Conservation (phyloP, 1,284 basidiomycete genomes). For the Papiliotrema nemorosa region DNA sequence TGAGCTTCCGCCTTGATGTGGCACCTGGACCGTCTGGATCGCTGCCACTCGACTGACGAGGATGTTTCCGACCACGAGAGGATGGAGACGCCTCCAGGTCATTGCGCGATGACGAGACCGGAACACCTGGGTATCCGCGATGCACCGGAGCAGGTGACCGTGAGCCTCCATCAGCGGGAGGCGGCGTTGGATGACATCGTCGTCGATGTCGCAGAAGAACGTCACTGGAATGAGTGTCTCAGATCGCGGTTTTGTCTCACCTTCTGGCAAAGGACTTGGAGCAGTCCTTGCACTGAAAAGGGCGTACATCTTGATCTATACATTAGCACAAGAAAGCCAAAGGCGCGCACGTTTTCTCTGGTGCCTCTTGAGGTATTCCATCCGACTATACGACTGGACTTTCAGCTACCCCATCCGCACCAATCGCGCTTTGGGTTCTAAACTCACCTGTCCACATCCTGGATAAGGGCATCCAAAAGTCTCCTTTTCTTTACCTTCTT, state of each 20-base stretch:
- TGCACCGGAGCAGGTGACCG: conserved; percentile 35
- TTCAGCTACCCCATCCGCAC: neutral
- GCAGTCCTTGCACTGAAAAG: conserved; percentile 49
- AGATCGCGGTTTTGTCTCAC: conserved; percentile 12
- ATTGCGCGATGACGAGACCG: conserved; percentile 41
- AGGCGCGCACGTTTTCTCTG: conserved; percentile 47
- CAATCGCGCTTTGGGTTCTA: neutral
- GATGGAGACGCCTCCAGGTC: conserved; percentile 33
- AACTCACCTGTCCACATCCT: conserved; percentile 45
- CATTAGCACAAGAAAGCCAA: neutral
- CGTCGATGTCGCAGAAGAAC: conserved; percentile 50
- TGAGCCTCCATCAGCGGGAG: conserved; percentile 36
- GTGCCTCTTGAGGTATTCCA: conserved; percentile 50
- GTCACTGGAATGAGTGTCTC: conserved; percentile 30
- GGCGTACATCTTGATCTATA: conserved; percentile 48
- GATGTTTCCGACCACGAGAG: conserved; percentile 27
- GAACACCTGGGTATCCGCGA: conserved; percentile 37
- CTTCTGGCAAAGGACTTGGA: conserved; percentile 49
- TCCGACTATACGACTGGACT: conserved; percentile 44
- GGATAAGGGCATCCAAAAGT: conserved; percentile 42
- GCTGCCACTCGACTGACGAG: conserved; percentile 13
- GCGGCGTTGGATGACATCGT: conserved; percentile 48
- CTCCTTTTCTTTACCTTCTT: conserved; percentile 40
- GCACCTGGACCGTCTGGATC: conserved; percentile 8
- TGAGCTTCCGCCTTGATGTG: conserved; percentile 5